Evolutionary conservation across 1,284 basidiomycete species (phyloP).

Genomic region (Schizophyllum amplum): DNA sequence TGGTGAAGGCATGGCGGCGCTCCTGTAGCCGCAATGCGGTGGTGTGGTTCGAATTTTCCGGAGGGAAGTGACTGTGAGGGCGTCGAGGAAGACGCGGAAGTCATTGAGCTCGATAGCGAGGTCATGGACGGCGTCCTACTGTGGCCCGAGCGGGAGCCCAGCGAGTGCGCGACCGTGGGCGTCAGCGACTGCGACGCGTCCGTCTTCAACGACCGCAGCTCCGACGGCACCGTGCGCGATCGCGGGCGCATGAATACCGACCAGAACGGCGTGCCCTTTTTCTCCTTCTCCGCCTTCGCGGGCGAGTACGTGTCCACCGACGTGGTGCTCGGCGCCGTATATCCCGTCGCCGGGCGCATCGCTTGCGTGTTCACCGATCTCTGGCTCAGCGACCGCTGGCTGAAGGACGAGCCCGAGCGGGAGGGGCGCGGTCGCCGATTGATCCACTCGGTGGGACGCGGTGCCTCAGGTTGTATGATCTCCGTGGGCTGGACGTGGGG

Average conservation of each 20-base stretch:
- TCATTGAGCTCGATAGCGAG: constrained; percentile 21
- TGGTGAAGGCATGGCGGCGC: constrained; percentile 12
- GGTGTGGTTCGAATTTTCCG: constrained; percentile 10
- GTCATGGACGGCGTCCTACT: constrained; percentile 15
- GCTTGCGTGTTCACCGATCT: background rate
- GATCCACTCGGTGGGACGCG: constrained; percentile 32
- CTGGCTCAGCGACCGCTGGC: background rate
- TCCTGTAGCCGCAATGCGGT: constrained; percentile 10
- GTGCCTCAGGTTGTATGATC: background rate
- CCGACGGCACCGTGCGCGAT: background rate
- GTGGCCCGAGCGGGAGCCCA: background rate
- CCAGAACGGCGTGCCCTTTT: background rate
- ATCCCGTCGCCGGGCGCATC: background rate
- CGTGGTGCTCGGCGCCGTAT: background rate
- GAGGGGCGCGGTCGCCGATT: constrained; percentile 31
- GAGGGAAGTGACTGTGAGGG: constrained; percentile 27
- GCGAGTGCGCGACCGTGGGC: background rate
- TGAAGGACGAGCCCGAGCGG: background rate
- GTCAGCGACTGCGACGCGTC: background rate
- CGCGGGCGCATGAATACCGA: background rate
- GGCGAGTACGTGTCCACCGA: background rate
- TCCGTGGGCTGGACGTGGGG: background rate
- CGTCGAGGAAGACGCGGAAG: constrained; percentile 2
- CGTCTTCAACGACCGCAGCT: background rate
- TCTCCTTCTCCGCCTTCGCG: background rate